Conservation (phyloP, 208 protist species). For the Herpetomonas samuelpessoai region DNA sequence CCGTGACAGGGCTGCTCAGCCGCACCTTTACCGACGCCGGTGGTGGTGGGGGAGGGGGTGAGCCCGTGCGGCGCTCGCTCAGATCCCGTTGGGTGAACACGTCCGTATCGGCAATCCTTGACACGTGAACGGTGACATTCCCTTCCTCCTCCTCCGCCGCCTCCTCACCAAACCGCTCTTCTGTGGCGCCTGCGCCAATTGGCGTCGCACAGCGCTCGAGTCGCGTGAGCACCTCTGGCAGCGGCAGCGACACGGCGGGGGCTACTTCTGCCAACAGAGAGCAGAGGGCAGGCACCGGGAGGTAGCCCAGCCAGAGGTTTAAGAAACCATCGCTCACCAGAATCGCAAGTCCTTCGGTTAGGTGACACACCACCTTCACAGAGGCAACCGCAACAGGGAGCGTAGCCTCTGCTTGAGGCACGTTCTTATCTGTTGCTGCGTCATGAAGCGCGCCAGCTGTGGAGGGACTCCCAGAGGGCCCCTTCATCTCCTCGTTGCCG, state of each 20-base stretch:
- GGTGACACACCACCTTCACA: constrained; percentile 7
- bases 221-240: neutral
- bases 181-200: neutral
- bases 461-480: too few relatives aligned
- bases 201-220: neutral
- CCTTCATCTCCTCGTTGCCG: too few relatives aligned
- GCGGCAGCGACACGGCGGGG: constrained; percentile 2
- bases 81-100: too few relatives aligned
- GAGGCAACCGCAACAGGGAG: constrained; percentile 5
- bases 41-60: too few relatives aligned
- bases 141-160: neutral
- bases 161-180: neutral
- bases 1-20: neutral
- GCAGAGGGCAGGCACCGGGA: neutral
- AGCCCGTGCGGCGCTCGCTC: too few relatives aligned
- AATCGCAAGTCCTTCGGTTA: constrained; percentile 3
- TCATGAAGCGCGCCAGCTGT: too few relatives aligned
- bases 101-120: too few relatives aligned
- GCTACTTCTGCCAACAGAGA: neutral
- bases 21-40: too few relatives aligned
- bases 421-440: too few relatives aligned
- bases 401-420: too few relatives aligned
- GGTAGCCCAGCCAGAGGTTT: neutral
- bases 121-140: too few relatives aligned
- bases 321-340: neutral